Conservation (phyloP, 345 rosid species). For the Carallia brachiata region DNA sequence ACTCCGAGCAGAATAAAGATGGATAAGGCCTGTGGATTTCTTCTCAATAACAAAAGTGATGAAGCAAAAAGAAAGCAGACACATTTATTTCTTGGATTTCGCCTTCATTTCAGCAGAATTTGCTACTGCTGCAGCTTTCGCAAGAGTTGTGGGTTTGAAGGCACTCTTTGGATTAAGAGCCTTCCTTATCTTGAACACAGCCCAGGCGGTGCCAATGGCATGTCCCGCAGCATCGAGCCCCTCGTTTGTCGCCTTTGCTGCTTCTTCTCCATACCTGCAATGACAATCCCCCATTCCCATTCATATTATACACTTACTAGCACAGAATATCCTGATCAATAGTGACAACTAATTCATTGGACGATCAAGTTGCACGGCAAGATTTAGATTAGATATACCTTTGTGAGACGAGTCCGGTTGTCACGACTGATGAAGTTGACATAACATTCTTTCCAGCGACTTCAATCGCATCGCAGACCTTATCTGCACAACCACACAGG, state of each 20-base stretch:
- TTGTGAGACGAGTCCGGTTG: constrained; percentile 77
- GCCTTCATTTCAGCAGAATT: constrained; percentile 41
- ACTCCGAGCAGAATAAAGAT: not conserved
- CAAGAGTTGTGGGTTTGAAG: constrained; percentile 64
- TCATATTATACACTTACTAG: not conserved
- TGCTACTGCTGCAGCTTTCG: constrained; percentile 59
- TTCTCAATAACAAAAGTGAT: not conserved
- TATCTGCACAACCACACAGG: constrained; percentile 25
- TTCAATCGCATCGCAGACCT: constrained; percentile 87
- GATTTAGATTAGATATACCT: constrained; percentile 37
- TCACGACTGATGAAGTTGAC: constrained; percentile 82
- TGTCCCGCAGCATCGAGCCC: constrained; percentile 91
- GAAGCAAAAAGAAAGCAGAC: not conserved
- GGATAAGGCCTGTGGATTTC: not conserved
- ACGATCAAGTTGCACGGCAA: not conserved
- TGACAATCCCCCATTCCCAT: not conserved
- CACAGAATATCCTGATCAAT: not conserved
- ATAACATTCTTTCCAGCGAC: constrained; percentile 88
- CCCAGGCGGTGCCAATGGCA: constrained; percentile 91
- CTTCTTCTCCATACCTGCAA: constrained; percentile 77
- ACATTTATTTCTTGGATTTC: constrained; percentile 32
- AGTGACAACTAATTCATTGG: not conserved
- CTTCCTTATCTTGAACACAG: constrained; percentile 82
- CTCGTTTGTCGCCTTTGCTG: constrained; percentile 61
- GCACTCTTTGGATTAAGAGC: constrained; percentile 79